Conservation (phyloP, 768 basidiomycete species). For the Tylopilus felleus region DNA sequence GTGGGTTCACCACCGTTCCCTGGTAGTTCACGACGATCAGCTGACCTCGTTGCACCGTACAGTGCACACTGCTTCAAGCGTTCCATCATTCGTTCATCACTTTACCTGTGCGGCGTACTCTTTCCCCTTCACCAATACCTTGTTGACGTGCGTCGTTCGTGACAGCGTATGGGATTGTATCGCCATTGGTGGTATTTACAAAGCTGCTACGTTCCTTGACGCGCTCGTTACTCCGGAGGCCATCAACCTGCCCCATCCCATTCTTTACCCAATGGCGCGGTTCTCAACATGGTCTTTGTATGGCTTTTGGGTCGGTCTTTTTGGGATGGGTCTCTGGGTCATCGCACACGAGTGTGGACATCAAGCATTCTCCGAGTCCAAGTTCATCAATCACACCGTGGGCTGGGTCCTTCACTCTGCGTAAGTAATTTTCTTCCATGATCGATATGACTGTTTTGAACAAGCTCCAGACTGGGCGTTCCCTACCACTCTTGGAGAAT, state of each 20-base stretch:
- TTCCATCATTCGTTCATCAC: conserved; percentile 72
- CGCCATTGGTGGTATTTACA: conserved; percentile 67
- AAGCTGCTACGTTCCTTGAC: conserved; percentile 63
- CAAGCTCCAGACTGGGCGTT: conserved; percentile 69
- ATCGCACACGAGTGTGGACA: conserved; percentile 95
- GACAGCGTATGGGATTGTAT: conserved; percentile 69
- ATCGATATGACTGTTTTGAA: conserved; percentile 2
- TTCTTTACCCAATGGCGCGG: conserved; percentile 58
- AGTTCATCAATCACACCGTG: conserved; percentile 85
- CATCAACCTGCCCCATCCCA: conserved; percentile 55
- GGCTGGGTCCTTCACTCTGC: conserved; percentile 92
- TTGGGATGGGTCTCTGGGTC: conserved; percentile 94
- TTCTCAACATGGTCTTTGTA: conserved; percentile 78
- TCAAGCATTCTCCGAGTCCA: conserved; percentile 92
- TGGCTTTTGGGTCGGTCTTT: conserved; percentile 77
- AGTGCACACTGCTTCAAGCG: conserved; percentile 89
- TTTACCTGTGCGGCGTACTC: conserved; percentile 68
- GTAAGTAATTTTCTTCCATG: conserved; percentile 45
- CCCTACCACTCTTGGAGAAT: conserved; percentile 98
- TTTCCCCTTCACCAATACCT: neutral
- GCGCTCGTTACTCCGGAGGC: conserved; percentile 53
- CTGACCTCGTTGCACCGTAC: neutral
- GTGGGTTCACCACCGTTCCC: conserved; percentile 41
- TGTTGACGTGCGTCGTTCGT: conserved; percentile 9
- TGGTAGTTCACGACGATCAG: neutral